Conservation (phyloP, 2,329 filamentous ascomycete species). For the Colletotrichum sp. region DNA sequence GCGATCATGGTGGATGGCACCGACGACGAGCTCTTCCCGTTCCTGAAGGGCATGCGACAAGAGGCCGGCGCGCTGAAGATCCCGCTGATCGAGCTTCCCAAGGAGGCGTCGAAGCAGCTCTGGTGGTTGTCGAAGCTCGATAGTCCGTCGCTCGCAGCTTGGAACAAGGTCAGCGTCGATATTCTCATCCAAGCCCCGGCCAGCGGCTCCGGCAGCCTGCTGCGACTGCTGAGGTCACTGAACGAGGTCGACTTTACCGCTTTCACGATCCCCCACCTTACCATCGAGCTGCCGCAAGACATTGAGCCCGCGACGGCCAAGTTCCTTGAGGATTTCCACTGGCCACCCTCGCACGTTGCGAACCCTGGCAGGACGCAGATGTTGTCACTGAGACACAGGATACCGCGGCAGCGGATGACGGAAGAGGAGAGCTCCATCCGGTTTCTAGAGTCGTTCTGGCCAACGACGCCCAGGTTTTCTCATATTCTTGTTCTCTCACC, state of each 20-base stretch:
- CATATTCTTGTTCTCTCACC: constrained; percentile 88
- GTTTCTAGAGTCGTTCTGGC: constrained; percentile 90
- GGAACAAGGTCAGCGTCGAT: constrained; percentile 81
- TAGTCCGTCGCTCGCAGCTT: constrained; percentile 72
- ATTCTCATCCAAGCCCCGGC: constrained; percentile 81
- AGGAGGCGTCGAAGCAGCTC: constrained; percentile 64
- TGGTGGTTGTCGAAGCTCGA: constrained; percentile 83
- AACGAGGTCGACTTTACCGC: constrained; percentile 77
- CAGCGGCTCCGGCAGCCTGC: constrained; percentile 74
- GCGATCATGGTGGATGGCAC: constrained; percentile 76
- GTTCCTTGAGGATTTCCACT: constrained; percentile 69
- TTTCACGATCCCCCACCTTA: constrained; percentile 73
- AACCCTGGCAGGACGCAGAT: constrained; percentile 39
- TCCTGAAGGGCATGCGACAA: constrained; percentile 64
- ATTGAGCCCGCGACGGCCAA: constrained; percentile 69
- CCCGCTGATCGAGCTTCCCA: constrained; percentile 79
- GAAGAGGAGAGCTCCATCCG: constrained; percentile 76
- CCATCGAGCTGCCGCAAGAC: constrained; percentile 79
- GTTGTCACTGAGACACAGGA: constrained; percentile 77
- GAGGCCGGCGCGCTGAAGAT: constrained; percentile 57
- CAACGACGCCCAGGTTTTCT: constrained; percentile 63
- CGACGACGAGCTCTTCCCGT: constrained; percentile 69
- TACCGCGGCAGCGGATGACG: constrained; percentile 63
- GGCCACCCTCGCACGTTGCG: constrained; percentile 60
- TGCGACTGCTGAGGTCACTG: constrained; percentile 79